Percentiles rank a stretch among this genome's conserved stretches.
Evolutionary conservation across 495 filamentous ascomycete species (phyloP).

Genomic region (Penicillium egyptiacum): DNA sequence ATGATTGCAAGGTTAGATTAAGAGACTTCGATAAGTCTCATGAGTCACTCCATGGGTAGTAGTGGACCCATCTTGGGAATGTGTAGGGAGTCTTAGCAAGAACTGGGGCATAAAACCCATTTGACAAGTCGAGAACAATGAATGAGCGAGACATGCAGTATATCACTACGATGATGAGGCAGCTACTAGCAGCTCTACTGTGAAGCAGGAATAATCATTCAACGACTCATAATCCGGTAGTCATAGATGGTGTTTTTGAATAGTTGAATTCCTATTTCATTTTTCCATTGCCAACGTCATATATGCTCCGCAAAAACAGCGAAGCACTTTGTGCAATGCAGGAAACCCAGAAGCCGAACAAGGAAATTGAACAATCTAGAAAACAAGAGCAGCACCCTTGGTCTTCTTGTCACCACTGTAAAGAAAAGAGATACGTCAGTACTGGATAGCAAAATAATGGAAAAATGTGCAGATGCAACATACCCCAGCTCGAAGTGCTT

Average conservation of each 20-base stretch:
- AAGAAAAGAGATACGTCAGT: constrained; percentile 27
- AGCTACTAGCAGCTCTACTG: constrained; percentile 4
- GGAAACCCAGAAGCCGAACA: constrained; percentile 52
- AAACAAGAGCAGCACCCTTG: constrained; percentile 99
- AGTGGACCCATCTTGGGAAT: background rate
- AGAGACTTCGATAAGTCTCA: background rate
- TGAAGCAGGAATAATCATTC: constrained; percentile 5
- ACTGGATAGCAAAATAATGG: background rate
- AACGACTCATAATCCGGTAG: constrained; percentile 40
- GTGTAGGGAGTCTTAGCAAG: background rate
- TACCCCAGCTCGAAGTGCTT: constrained; percentile 99
- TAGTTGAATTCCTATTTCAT: constrained; percentile 52
- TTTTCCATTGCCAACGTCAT: constrained; percentile 52
- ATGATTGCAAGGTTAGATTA: background rate
- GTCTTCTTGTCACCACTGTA: constrained; percentile 99
- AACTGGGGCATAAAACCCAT: background rate
- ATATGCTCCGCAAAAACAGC: constrained; percentile 39
- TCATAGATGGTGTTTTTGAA: constrained; percentile 46
- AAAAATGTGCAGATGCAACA: constrained; percentile 34
- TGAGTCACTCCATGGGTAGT: background rate
- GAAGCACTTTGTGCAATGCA: constrained; percentile 44
- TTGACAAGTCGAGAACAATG: background rate
- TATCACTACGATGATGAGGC: background rate
- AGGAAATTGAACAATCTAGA: constrained; percentile 65
- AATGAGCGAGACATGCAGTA: background rate